Evolutionary conservation across 1,284 basidiomycete species (phyloP), one percentile per base, ranked within the genome.

Genomic region (Tilletia walkeri): DNA sequence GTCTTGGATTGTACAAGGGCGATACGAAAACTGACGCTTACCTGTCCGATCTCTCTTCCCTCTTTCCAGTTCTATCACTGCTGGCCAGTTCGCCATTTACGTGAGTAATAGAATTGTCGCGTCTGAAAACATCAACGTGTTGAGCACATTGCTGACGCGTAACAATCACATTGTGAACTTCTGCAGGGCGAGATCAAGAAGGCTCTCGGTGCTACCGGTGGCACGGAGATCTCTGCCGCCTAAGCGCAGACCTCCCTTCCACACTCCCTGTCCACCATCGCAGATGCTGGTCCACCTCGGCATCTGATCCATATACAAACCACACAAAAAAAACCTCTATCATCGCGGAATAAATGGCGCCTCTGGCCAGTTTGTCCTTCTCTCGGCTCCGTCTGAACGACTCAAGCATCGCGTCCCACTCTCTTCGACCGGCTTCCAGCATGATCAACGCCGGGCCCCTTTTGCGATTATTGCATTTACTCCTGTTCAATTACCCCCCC

Each of bases 151-250:
- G 36, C 59, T 61, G 30, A 36, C 74, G 88, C 87, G 68, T 86
- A 14, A 87, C 73, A 86, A 86, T 78, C 74, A 80, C 74, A 80
- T 82, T 84, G 66, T 86, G 86, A 81, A 30, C 24, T 30, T 30
- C 24, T 30, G 24, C 86, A 87, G 79, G 84, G 84, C 56, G 84
- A 86, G 76, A 85, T 87, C 78, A 87, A 87, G 85, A 80, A 81
- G 70, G 81, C 82, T 10, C 83, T 87, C 67, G 85, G 85, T 75
- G 87, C 86, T 50, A 87, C 84, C 66, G 86, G 85, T 72, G 86
- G 76, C 39, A 73, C 77, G 67, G 80, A 82, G 76, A 78, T 82
- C 71, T 75, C 77, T 74, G 79, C 56, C 56, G 56, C 56, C 24
- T 61, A 61, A 61, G 56, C 56, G 50, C n/a, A 53, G 41, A 14